These are phyloP conservation scores for Apiospora arundinis DNA, from an alignment of 2,329 filamentous ascomycete genomes.

Conservation along the genomic window DNA sequence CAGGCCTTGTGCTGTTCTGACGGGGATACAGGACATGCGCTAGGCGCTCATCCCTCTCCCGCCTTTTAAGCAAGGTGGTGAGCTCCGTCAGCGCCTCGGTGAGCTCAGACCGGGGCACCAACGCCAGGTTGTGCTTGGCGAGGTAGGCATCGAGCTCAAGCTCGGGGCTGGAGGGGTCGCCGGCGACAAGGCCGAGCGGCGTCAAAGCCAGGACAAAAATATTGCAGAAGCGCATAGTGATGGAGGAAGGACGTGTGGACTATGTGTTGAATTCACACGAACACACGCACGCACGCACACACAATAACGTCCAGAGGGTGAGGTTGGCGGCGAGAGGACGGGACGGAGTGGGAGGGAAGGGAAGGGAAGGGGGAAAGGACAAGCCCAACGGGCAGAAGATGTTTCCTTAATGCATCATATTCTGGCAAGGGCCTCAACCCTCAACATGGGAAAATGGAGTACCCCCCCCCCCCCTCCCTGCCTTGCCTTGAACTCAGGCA, in stretches of 20 bases:
- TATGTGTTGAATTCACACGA: neutral
- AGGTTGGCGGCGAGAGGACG: neutral
- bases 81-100: conserved; percentile 52
- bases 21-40: conserved; percentile 35
- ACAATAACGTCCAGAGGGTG: neutral
- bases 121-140: conserved; percentile 50
- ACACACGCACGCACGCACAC: neutral
- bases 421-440: neutral
- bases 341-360: neutral
- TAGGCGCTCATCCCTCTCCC: conserved; percentile 26
- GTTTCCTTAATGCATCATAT: conserved; percentile 1
- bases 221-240: conserved; percentile 45
- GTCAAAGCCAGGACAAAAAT: conserved; percentile 43
- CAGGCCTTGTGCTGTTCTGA: conserved; percentile 31
- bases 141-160: conserved; percentile 48
- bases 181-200: conserved; percentile 42
- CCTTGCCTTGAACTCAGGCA: neutral
- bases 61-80: conserved; percentile 46
- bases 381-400: neutral
- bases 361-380: neutral
- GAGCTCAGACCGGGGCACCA: conserved; percentile 53
- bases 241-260: conserved; percentile 26
- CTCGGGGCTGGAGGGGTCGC: conserved; percentile 40
- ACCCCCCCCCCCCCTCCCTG: no score
- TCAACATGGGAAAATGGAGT: neutral